Conservation (phyloP, 129 eudicot species). For the Scalesia atractyloides region DNA sequence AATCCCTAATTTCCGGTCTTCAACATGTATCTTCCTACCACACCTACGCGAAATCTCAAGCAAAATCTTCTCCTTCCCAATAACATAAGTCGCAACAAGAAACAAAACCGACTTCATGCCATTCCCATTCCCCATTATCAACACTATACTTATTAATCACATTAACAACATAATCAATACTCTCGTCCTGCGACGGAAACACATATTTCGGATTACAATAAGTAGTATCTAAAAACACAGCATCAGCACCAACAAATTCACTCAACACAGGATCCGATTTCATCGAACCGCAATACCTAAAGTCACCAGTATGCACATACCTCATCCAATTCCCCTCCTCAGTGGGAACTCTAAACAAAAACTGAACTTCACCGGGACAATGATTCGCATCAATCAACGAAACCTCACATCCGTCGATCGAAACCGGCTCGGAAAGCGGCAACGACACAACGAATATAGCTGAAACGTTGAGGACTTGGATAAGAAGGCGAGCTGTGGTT, state of each 20-base stretch:
- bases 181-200: conserved; percentile 84
- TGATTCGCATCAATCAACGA: conserved; percentile 80
- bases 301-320: conserved; percentile 97
- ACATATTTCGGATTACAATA: conserved; percentile 82
- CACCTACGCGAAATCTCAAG: conserved; percentile 80
- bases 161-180: conserved; percentile 72
- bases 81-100: conserved; percentile 90
- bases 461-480: conserved; percentile 51
- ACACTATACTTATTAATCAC: conserved; percentile 56
- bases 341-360: conserved; percentile 56
- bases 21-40: conserved; percentile 66
- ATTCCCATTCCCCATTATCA: conserved; percentile 47
- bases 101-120: conserved; percentile 62
- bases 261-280: conserved; percentile 39
- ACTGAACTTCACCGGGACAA: conserved; percentile 96
- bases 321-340: conserved; percentile 39
- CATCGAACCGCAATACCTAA: conserved; percentile 62
- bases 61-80: conserved; percentile 92
- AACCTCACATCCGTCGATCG: conserved; percentile 66
- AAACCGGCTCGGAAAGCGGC: conserved; percentile 41
- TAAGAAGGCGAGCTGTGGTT: conserved; percentile 58
- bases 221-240: conserved; percentile 81
- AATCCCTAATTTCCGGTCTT: conserved; percentile 58
- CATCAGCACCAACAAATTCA: conserved; percentile 79
- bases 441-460: conserved; percentile 40